These are phyloP conservation scores for Letharia columbiana DNA, from an alignment of 495 filamentous ascomycete genomes.

Conservation along the genomic window DNA sequence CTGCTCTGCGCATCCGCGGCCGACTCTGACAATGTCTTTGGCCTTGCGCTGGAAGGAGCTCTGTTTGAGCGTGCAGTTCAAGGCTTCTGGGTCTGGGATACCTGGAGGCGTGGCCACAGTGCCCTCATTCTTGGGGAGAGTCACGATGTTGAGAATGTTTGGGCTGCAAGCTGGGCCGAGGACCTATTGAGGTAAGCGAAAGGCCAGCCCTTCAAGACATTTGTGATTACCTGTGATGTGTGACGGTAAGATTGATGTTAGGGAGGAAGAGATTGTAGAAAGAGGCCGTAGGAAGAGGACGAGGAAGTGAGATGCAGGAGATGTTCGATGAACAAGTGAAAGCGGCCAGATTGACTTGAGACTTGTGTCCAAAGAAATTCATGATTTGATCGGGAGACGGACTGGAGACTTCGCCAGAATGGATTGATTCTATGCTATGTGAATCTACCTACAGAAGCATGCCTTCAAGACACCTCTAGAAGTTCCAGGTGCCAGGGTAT, in stretches of 20 bases:
- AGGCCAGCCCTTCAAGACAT: background rate
- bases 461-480: slow-evolving; percentile 2
- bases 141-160: background rate
- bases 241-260: background rate
- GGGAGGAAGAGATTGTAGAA: too few relatives aligned
- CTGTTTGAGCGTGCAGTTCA: background rate
- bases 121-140: background rate
- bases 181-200: background rate
- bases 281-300: background rate
- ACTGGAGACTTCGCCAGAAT: background rate
- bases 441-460: slow-evolving; percentile 15
- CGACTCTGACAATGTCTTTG: slow-evolving; percentile 11
- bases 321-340: background rate
- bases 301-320: background rate
- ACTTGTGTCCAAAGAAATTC: background rate
- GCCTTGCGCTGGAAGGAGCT: background rate
- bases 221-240: background rate
- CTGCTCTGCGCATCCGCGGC: background rate
- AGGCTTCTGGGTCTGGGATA: background rate
- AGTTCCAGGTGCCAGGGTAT: background rate
- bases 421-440: slow-evolving; percentile 10
- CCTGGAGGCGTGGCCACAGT: background rate
- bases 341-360: too few relatives aligned
- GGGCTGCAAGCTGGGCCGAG: background rate
- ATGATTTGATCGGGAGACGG: background rate